phyloP scores from a whole-genome alignment of 495 filamentous ascomycete species.

The Lasiosphaeria hispida region DNA sequence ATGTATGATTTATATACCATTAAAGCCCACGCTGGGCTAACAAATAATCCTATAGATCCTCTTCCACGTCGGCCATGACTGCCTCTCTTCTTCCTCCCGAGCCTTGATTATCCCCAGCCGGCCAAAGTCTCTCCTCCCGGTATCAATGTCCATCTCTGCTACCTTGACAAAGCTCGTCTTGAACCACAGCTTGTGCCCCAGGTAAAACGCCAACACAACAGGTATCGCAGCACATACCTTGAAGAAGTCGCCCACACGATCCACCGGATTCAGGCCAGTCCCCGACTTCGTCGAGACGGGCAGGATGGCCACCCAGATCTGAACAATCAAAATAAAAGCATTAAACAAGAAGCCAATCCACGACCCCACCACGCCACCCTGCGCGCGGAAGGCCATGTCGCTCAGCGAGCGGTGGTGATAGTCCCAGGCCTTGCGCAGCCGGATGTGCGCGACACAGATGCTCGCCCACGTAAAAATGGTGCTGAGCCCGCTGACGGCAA shows the following conservation, averaged over 20 bases:
- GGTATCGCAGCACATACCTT: slow-evolving; percentile 75
- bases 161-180: slow-evolving; percentile 63
- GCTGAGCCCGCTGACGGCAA: slow-evolving; percentile 83
- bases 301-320: slow-evolving; percentile 86
- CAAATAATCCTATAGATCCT: slow-evolving; percentile 60
- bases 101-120: slow-evolving; percentile 69
- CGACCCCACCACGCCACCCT: slow-evolving; percentile 77
- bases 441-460: slow-evolving; percentile 85
- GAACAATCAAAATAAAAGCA: slow-evolving; percentile 71
- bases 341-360: slow-evolving; percentile 85
- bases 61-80: slow-evolving; percentile 83
- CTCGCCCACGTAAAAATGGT: slow-evolving; percentile 94
- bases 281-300: slow-evolving; percentile 49
- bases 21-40: slow-evolving; percentile 18
- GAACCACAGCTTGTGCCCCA: slow-evolving; percentile 76
- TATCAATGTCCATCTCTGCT: slow-evolving; percentile 80
- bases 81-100: slow-evolving; percentile 75
- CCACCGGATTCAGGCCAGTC: slow-evolving; percentile 36
- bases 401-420: slow-evolving; percentile 67
- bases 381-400: slow-evolving; percentile 80
- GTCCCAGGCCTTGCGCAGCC: slow-evolving; percentile 80
- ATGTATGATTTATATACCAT: no score
- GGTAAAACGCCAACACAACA: slow-evolving; percentile 71
- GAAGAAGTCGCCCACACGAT: slow-evolving; percentile 64
- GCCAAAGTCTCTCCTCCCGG: slow-evolving; percentile 85